Base-by-base conservation (phyloP, 768 basidiomycete genomes). In the Pholiota conissans region DNA sequence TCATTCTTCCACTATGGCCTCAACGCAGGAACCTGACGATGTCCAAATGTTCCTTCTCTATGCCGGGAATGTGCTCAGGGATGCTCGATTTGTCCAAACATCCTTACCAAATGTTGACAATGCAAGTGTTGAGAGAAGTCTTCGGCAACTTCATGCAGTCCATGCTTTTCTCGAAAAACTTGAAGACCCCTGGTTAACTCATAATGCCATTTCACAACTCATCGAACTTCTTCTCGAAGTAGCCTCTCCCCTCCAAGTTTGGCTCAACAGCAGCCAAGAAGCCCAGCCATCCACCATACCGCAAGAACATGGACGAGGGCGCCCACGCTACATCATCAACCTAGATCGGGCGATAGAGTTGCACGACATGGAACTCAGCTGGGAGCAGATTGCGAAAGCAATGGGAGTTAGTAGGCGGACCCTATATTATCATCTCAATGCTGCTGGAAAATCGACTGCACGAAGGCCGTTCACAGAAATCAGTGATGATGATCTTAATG, bases 311-410 rank as follows among this genome's bases (percentile, higher is more conserved):
- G 37, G 53, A 10, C 30, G 26, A 24, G 67, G 69, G 3, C 55
- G 67, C 6, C 69, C 69, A 6, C 29, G 60, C 16, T 69, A 61
- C 32, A 20, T 35, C 2, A 26, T 70, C 0, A 61, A 71, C 53
- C 45, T 70, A 2, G 52, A 63, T 14, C 56, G 64, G 0, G 65
- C 66, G 3, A 13, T 48, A 2, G 55, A 64, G 32, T 61, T 71
- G 0, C 69, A 71, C 46, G 56, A 68, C 27, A 54, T 69, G 52
- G 70, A 69, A 10, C 60, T 66, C 18, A 52, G 61, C 5, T 71
- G 67, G 68, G 56, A 63, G 10, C 57, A 54, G 24, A 64, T 71
- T 24, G 64, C 65, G 0, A 45, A 55, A 0, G 65, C 69, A 11
- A 57, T 68, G 56, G 69, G 68, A 1, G 55, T 68, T 5, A 30